Evolutionary conservation across 768 basidiomycete species (phyloP), one percentile per base, ranked within the genome.

Genomic region (Postia placenta): DNA sequence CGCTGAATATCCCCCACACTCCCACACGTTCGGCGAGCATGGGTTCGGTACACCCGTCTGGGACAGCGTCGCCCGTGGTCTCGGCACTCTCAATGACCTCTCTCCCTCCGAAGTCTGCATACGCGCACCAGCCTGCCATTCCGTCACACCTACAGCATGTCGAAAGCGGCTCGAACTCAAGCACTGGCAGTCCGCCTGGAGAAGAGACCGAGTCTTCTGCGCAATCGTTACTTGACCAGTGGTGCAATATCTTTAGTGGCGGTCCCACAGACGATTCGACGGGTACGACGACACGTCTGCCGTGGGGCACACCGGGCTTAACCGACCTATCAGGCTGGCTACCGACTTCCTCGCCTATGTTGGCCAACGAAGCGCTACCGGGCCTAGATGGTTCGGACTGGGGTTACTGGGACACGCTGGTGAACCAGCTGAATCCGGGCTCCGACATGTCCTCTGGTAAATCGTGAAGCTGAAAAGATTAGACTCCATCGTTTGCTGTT

Each of bases 171-270:
- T 84, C 85, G 14, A 80, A 82, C 33, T 78, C 79, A 1, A 80
- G 76, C 15, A 77, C 83, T 20, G 78, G 77, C n/a, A 88, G 86
- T 60, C 87, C 85, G 1, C 64, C 63, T 44, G 74, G 69, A 49
- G 82, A 75, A 38, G 72, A 88, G 58, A 80, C 77, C n/a, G 72
- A 88, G 60, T 80, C 77, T 15, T 72, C 83, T 5, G 87, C 88
- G 3, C 89, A 92, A 60, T 78, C 78, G 11, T 63, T 92, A 48
- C 69, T 92, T 41, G 88, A 92, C 63, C 85, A 90, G 53, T 92
- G 90, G 89, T 86, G 81, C 60, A 84, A 83, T 53, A 81, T 83
- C n/a, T 78, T 89, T 55, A 85, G 79, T 59, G 85, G 82, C 50
- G 75, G 81, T 11, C 74, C 76, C 2, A 56, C 79, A 2, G 63